Evolutionary conservation across 257 asterid genomes (phyloP).

Genomic region (Penstemon barbatus): DNA sequence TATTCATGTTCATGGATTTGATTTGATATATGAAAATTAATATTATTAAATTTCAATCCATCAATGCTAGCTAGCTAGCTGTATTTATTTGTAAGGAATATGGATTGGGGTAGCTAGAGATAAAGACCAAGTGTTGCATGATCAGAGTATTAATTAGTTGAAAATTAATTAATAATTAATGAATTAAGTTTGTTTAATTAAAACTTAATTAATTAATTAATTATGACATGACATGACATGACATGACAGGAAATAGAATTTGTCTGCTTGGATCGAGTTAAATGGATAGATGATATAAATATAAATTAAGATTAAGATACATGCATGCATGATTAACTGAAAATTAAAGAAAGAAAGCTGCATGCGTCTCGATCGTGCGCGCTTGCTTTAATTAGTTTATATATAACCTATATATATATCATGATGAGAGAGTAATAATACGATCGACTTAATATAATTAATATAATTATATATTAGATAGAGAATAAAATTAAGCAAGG

Average conservation of each 20-base stretch:
- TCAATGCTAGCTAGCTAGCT: background rate
- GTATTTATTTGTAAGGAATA: slow-evolving; percentile 6
- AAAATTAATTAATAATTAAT: background rate
- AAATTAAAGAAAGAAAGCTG: background rate
- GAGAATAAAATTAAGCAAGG: slow-evolving; percentile 3
- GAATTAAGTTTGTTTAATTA: background rate
- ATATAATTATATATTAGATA: background rate
- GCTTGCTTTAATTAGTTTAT: slow-evolving; percentile 34
- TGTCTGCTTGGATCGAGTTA: slow-evolving; percentile 18
- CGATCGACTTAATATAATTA: too few species aligned
- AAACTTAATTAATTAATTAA: too few species aligned
- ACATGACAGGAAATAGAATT: background rate
- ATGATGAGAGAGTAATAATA: slow-evolving; percentile 5
- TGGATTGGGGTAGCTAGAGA: background rate
- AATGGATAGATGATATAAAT: slow-evolving; percentile 8
- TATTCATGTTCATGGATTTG: slow-evolving; percentile 14
- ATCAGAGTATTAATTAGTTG: slow-evolving; percentile 13
- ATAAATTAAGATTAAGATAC: slow-evolving; percentile 3
- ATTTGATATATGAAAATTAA: slow-evolving; percentile 18
- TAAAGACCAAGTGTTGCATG: slow-evolving; percentile 36
- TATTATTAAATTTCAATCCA: background rate
- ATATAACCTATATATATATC: too few species aligned
- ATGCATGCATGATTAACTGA: slow-evolving; percentile 23
- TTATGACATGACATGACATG: too few species aligned
- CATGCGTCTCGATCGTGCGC: slow-evolving; percentile 2